These are phyloP conservation scores for Thyridium curvatum DNA, from an alignment of 2,329 filamentous ascomycete species.

Conservation along the genomic window DNA sequence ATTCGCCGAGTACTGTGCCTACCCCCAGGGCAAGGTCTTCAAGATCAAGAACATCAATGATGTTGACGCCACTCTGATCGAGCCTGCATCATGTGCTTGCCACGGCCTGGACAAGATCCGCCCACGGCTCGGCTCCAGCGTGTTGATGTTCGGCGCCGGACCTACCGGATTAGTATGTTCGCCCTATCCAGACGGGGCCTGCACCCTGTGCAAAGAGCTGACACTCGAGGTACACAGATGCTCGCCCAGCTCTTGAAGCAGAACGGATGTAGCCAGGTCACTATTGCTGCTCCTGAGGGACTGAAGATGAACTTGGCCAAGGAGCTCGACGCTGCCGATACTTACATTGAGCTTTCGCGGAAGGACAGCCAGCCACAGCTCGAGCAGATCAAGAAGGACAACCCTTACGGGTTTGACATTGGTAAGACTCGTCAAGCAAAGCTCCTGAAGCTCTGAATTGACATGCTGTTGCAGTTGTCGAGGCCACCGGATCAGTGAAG, in stretches of 20 bases:
- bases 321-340: slow-evolving; percentile 47
- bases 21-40: slow-evolving; percentile 51
- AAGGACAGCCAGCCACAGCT: slow-evolving; percentile 53
- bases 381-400: slow-evolving; percentile 52
- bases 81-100: slow-evolving; percentile 65
- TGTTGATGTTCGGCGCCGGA: slow-evolving; percentile 61
- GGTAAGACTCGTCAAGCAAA: slow-evolving; percentile 24
- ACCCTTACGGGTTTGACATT: slow-evolving; percentile 69
- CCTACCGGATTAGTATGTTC: slow-evolving; percentile 54
- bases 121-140: slow-evolving; percentile 57
- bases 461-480: slow-evolving; percentile 37
- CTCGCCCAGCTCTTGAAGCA: slow-evolving; percentile 56
- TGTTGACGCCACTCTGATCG: slow-evolving; percentile 63
- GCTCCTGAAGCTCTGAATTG: background rate
- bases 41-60: slow-evolving; percentile 59
- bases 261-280: slow-evolving; percentile 64
- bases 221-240: slow-evolving; percentile 20
- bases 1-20: slow-evolving; percentile 63
- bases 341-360: slow-evolving; percentile 47
- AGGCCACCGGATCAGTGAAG: slow-evolving; percentile 63
- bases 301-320: slow-evolving; percentile 66
- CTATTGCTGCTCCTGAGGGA: slow-evolving; percentile 61
- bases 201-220: slow-evolving; percentile 18
- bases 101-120: slow-evolving; percentile 65
- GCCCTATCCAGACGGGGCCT: background rate